These are phyloP conservation scores for Tolypocladium sp. DNA, from an alignment of 2,329 filamentous ascomycete species.

Conservation along the genomic window DNA sequence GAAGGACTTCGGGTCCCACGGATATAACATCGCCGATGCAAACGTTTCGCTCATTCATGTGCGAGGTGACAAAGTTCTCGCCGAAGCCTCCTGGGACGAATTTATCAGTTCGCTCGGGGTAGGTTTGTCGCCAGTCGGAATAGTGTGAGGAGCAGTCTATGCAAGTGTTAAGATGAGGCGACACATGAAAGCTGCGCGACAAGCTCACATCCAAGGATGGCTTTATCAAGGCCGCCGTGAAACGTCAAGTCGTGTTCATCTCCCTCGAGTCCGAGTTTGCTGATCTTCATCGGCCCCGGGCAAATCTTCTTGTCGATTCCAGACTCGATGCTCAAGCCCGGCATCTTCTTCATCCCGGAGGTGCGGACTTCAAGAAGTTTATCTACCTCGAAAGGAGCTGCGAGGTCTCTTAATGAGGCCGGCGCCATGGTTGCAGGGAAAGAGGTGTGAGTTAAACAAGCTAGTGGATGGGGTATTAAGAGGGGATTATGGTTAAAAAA, in stretches of 20 bases:
- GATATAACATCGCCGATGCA: constrained; percentile 55
- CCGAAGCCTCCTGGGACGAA: constrained; percentile 54
- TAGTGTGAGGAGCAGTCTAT: constrained; percentile 54
- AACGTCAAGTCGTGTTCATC: constrained; percentile 55
- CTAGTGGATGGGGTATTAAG: neutral
- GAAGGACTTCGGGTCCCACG: constrained; percentile 38
- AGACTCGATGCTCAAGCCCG: constrained; percentile 38
- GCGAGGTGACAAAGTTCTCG: constrained; percentile 50
- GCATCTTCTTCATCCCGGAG: constrained; percentile 45
- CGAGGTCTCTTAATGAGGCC: constrained; percentile 18
- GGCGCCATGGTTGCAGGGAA: neutral
- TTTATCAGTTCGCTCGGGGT: constrained; percentile 37
- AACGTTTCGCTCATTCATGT: constrained; percentile 54
- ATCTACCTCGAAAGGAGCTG: constrained; percentile 34
- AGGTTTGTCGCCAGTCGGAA: constrained; percentile 39
- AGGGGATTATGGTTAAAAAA: neutral
- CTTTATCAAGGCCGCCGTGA: constrained; percentile 56
- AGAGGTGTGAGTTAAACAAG: neutral
- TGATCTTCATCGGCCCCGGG: constrained; percentile 34
- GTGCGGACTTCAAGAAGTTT: constrained; percentile 47
- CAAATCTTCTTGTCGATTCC: constrained; percentile 47
- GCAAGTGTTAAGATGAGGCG: neutral
- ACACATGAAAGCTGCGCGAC: neutral
- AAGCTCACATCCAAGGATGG: constrained; percentile 44
- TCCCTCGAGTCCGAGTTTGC: constrained; percentile 39